Percentiles rank a stretch among this genome's conserved stretches.
phyloP scores from a whole-genome alignment of 768 basidiomycete species.

The Mycena leptocephala region DNA sequence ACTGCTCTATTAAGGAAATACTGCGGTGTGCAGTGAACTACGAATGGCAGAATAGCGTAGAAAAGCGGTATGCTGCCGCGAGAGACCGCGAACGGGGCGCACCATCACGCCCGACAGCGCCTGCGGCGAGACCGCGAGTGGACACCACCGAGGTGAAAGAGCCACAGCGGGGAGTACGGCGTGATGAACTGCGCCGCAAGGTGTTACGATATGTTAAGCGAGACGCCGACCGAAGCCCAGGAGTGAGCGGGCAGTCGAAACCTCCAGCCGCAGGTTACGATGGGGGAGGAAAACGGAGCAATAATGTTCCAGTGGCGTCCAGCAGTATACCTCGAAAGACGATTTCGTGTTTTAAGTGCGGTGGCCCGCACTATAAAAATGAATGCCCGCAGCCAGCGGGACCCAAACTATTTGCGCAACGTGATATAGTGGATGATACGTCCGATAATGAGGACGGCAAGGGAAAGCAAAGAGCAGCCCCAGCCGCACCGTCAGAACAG shows the following conservation, averaged over 20 bases:
- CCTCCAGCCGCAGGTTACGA: neutral
- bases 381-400: neutral
- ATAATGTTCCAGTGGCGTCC: no score
- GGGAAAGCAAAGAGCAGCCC: no score
- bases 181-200: neutral
- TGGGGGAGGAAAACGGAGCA: conserved; percentile 3
- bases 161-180: neutral
- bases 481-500: neutral
- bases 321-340: neutral
- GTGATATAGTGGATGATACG: neutral
- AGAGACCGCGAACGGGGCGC: conserved; percentile 35
- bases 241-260: no score
- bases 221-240: no score
- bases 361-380: neutral
- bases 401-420: neutral
- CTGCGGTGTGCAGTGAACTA: neutral
- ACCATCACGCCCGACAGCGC: no score
- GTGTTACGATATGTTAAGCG: neutral
- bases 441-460: neutral
- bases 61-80: neutral
- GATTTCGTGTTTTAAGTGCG: neutral
- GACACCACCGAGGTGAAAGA: conserved; percentile 58
- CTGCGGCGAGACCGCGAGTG: neutral
- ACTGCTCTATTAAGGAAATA: neutral
- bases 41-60: neutral